Percentiles rank a stretch among this genome's conserved stretches.
Conservation (phyloP, 805 yeast genomes). For the Wilhelminamyces savonicus region DNA sequence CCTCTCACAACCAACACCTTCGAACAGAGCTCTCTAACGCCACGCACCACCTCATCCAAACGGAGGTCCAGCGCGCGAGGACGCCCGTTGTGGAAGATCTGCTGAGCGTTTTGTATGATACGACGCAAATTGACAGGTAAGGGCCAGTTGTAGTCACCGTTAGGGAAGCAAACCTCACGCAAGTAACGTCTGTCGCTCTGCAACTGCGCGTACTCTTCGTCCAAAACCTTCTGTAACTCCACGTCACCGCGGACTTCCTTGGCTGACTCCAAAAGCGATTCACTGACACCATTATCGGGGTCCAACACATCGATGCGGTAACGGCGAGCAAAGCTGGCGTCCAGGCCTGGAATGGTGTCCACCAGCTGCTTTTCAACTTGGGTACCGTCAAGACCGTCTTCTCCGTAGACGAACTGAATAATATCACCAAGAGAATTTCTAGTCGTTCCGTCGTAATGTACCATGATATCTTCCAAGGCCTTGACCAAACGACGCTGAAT, state of each 20-base stretch:
- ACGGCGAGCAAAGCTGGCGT: conserved; percentile 71
- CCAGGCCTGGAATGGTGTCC: conserved; percentile 93
- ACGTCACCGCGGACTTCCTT: conserved; percentile 87
- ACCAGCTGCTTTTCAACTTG: conserved; percentile 95
- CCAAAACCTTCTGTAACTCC: conserved; percentile 72
- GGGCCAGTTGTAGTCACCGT: conserved; percentile 97
- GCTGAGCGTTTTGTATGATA: conserved; percentile 94
- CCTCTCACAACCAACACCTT: conserved; percentile 80
- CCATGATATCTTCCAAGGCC: conserved; percentile 96
- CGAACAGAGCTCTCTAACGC: conserved; percentile 63
- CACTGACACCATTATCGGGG: conserved; percentile 52
- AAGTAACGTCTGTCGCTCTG: conserved; percentile 69
- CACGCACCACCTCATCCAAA: conserved; percentile 68
- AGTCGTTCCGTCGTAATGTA: conserved; percentile 96
- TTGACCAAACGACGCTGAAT: conserved; percentile 97
- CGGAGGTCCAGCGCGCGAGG: conserved; percentile 86
- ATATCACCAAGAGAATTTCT: conserved; percentile 96
- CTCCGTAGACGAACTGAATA: conserved; percentile 95
- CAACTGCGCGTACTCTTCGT: conserved; percentile 78
- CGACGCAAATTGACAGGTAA: conserved; percentile 96
- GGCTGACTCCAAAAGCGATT: conserved; percentile 79
- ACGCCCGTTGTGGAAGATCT: conserved; percentile 90
- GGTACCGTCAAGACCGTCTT: conserved; percentile 98
- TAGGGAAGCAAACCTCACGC: conserved; percentile 75
- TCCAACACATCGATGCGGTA: conserved; percentile 85